Evolutionary conservation across 371 early-diverging fungal species (phyloP).

Genomic region (Phascolomyces articulosus): DNA sequence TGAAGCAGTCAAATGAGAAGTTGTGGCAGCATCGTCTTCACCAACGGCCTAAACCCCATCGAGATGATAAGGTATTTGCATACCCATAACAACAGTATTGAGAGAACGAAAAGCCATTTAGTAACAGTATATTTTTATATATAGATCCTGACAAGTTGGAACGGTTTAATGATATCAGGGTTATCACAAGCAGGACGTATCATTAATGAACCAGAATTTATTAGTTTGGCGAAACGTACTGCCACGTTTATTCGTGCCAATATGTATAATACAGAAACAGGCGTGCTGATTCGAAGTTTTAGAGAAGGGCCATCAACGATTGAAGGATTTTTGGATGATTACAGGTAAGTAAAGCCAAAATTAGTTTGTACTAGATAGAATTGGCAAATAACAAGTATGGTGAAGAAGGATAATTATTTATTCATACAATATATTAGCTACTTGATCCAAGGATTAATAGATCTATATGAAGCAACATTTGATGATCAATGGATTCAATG

Average conservation of each 20-base stretch:
- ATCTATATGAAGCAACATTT: slow-evolving; percentile 59
- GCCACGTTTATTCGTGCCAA: slow-evolving; percentile 54
- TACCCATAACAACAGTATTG: not conserved
- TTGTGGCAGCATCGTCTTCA: slow-evolving; percentile 45
- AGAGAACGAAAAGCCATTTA: no score
- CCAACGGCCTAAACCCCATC: slow-evolving; percentile 63
- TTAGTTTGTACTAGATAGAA: no score
- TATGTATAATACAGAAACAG: slow-evolving; percentile 39
- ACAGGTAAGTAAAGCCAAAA: slow-evolving; percentile 52
- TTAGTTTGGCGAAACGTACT: slow-evolving; percentile 45
- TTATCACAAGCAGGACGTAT: slow-evolving; percentile 45
- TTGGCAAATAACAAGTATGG: not conserved
- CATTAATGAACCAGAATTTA: slow-evolving; percentile 26
- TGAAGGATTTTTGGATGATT: slow-evolving; percentile 66
- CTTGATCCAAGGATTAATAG: slow-evolving; percentile 55
- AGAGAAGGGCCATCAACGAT: slow-evolving; percentile 53
- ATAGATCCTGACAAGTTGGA: slow-evolving; percentile 54
- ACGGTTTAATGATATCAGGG: slow-evolving; percentile 64
- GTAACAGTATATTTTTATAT: no score
- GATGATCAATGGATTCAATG: slow-evolving; percentile 61
- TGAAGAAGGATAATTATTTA: not conserved
- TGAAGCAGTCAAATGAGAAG: slow-evolving; percentile 35
- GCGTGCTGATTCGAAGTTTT: slow-evolving; percentile 48
- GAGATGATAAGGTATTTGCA: slow-evolving; percentile 61
- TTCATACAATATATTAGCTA: slow-evolving; percentile 17